Evolutionary conservation across 169 alveolate genomes (phyloP), one percentile per base, ranked within the genome.

Genomic region (Cryptosporidium tyzzeri): DNA sequence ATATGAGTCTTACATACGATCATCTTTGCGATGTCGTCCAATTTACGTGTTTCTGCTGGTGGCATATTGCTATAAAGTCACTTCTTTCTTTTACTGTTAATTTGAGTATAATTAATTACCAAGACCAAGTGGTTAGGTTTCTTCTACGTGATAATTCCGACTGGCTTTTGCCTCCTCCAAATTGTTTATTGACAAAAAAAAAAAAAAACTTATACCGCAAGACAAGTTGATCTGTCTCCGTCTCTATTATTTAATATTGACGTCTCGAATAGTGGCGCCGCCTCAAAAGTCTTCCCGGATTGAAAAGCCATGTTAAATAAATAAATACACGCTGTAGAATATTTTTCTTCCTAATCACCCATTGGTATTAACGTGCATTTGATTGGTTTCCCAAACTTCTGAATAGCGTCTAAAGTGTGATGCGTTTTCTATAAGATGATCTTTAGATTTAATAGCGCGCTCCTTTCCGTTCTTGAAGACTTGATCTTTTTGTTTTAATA

Each of bases 1-100:
- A 97, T 91, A 93, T 98, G 99, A 86, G 97, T 97, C 96, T 96
- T 86, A 16, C 89, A 80, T 59, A 80, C 89, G 75, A 80, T 80
- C 89, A 80, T 80, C 89, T 80, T 80, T 62, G 89, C 89, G 33
- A 80, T 80, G 75, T 80, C 89, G 65, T 80, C 89, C 23, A 80
- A 65, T 33, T 80, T 80, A 21, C 89, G 89, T 23, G 89, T 80
- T 80, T 80, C 89, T 39, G 89, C 89, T 61, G 89, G 75, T 80
- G 89, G 89, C 89, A 80, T 80, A 29, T 80, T 35, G 50, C 6
- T 55, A n/a, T 55, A 55, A 16, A 65, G 29, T 65, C 48, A 33
- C 71, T 65, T 21, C 71, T 65, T 65, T 35, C 71, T 37, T 65
- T 9, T 3, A 37, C 69, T 65, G n/a, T 65, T 33, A 61, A 59